phyloP scores from a whole-genome alignment of 805 yeast species.

The Candida endomychidarum region DNA sequence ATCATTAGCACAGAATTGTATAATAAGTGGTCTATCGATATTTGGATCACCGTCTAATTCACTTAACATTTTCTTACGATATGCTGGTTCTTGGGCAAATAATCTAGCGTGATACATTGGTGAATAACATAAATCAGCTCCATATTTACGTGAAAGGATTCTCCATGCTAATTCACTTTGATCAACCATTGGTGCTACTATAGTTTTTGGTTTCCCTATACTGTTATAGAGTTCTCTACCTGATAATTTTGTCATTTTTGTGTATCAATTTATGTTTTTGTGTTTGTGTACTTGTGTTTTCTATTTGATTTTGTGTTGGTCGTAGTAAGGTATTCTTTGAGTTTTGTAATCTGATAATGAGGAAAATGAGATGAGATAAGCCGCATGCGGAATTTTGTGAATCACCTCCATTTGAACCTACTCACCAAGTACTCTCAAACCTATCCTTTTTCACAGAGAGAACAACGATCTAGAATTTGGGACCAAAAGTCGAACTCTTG shows the following conservation, averaged over 20 bases:
- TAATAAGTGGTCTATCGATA: conserved; percentile 81
- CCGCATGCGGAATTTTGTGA: not conserved
- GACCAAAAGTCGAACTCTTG: no score
- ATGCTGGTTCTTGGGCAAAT: conserved; percentile 81
- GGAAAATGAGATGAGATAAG: conserved; percentile 7
- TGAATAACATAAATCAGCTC: conserved; percentile 91
- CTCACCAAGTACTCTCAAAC: no score
- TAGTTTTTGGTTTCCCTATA: conserved; percentile 73
- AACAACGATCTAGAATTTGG: no score
- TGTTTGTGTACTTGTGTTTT: not conserved
- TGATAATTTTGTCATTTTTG: conserved; percentile 5
- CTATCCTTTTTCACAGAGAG: no score
- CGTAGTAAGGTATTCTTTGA: no score
- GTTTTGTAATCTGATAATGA: no score
- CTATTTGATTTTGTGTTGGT: not conserved
- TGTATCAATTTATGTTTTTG: not conserved
- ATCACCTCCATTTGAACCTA: no score
- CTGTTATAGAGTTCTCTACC: conserved; percentile 73
- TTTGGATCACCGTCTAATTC: conserved; percentile 67
- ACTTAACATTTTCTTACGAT: conserved; percentile 72
- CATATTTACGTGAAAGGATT: conserved; percentile 76
- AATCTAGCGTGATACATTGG: conserved; percentile 96
- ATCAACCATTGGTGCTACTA: conserved; percentile 99
- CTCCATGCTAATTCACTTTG: conserved; percentile 97
- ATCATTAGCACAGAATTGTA: conserved; percentile 96